Percentiles rank a stretch among this genome's conserved stretches.
Conservation (phyloP, 176 grass and related monocot species). For the Phyllostachys edulis region DNA sequence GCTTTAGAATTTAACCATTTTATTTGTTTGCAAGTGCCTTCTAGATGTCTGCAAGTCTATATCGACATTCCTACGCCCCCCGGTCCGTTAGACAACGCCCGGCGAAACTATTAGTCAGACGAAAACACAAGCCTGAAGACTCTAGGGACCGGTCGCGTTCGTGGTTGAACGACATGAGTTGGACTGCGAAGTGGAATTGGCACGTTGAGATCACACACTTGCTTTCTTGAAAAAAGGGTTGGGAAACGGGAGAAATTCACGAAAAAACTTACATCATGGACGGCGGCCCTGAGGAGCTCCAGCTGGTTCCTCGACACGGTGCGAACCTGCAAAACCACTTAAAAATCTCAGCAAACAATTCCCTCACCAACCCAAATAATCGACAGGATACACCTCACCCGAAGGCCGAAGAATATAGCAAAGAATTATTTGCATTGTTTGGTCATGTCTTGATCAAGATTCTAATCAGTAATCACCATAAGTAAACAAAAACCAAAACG, state of each 20-base stretch:
- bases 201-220: not conserved
- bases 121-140: not conserved
- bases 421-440: not conserved
- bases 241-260: not conserved
- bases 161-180: not conserved
- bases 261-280: slow-evolving; percentile 54
- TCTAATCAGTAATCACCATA: not conserved
- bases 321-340: slow-evolving; percentile 38
- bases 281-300: slow-evolving; percentile 58
- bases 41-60: not conserved
- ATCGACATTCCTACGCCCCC: not conserved
- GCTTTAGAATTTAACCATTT: not conserved
- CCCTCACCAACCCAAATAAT: not conserved
- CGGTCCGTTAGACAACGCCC: not conserved
- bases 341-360: not conserved
- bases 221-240: not conserved
- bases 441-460: not conserved
- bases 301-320: slow-evolving; percentile 60
- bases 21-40: not conserved
- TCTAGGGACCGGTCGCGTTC: not conserved
- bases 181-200: not conserved
- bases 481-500: not conserved
- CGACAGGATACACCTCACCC: not conserved
- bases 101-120: not conserved
- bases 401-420: not conserved